Base-by-base conservation (phyloP, 2,329 filamentous ascomycete species). In the Decorospora gaudefroyi region DNA sequence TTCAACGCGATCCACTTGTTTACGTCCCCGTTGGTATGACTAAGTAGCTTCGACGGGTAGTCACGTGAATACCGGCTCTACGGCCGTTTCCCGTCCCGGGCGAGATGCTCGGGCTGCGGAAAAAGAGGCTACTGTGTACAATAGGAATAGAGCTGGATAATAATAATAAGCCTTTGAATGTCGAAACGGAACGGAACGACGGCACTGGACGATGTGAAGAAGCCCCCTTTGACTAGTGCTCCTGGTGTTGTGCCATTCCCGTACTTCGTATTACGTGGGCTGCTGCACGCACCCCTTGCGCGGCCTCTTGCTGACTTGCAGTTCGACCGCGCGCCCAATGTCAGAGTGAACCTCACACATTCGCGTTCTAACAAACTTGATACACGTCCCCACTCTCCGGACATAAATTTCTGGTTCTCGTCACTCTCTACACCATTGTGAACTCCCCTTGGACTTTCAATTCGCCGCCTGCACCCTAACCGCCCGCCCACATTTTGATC, bases 271-370 rank as follows among this genome's bases (percentile, higher is more conserved):
- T 47, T 54, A 51, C 49, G 46, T 49, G 50, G 43, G 40, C 43
- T 46, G 46, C 53, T 56, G 51, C 54, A 56, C 50, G 51, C 46
- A 49, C 58, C 57, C 63, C 58, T 61, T 62, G 62, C 56, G 50
- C 57, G 49, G n/a, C 53, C 57, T 60, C 57, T 46, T 47, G 49
- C 54, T 54, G 40, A 46, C 50, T 36, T 28, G 37, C 44, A 21
- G 32, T 41, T 44, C 35, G 33, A 41, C 27, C 34, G 30, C 46
- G 37, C 44, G 46, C n/a, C 46, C 47, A 54, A 53, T 46, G 31
- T 34, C 34, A 46, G 46, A 34, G 45, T 18, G 38, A 37, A 28
- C 26, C 42, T 18, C 29, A 38, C 37, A 43, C 45, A 37, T 19
- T 10, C 34, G 40, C 32, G 42, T 51, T 30, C 30, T 47, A 35